A percentile compares a stretch with the other conserved stretches of the same genome.
Evolutionary conservation across 1,284 basidiomycete genomes (phyloP).

Genomic region (Apiotrichum sp.): DNA sequence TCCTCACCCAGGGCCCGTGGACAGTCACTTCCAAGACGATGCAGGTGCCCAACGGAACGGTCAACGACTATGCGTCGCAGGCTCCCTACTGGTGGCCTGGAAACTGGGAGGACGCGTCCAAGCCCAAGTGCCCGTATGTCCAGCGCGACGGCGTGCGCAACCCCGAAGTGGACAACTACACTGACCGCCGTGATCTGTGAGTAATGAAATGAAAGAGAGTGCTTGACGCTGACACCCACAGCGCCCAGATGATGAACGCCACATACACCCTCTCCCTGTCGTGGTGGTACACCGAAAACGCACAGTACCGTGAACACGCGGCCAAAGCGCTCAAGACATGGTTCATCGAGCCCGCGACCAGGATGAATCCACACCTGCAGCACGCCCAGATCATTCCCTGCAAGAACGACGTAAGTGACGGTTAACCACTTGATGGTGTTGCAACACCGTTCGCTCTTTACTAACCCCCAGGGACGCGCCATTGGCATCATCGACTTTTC

Average conservation of each 20-base stretch:
- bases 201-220: not conserved
- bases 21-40: constrained; percentile 6
- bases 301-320: constrained; percentile 5
- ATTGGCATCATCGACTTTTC: constrained; percentile 16
- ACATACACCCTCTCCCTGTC: constrained; percentile 6
- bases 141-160: constrained; percentile 11
- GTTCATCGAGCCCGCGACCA: constrained; percentile 5
- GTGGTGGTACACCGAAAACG: constrained; percentile 13
- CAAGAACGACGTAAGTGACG: not conserved
- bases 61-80: constrained; percentile 13
- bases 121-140: constrained; percentile 7
- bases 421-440: no score
- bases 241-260: constrained; percentile 8
- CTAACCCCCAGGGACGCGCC: not conserved
- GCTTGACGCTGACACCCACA: not conserved
- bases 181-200: constrained; percentile 8
- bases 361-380: constrained; percentile 7
- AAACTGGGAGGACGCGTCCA: constrained; percentile 6
- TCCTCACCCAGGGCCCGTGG: constrained; percentile 5
- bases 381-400: constrained; percentile 12
- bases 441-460: no score
- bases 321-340: constrained; percentile 2
- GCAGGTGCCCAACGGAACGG: constrained; percentile 5
- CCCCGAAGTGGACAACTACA: constrained; percentile 11
- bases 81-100: constrained; percentile 14